A percentile compares a stretch with the other conserved stretches of the same genome.
These are phyloP conservation scores for Hyaloscypha finlandica DNA, from an alignment of 495 filamentous ascomycete genomes.

Conservation along the genomic window DNA sequence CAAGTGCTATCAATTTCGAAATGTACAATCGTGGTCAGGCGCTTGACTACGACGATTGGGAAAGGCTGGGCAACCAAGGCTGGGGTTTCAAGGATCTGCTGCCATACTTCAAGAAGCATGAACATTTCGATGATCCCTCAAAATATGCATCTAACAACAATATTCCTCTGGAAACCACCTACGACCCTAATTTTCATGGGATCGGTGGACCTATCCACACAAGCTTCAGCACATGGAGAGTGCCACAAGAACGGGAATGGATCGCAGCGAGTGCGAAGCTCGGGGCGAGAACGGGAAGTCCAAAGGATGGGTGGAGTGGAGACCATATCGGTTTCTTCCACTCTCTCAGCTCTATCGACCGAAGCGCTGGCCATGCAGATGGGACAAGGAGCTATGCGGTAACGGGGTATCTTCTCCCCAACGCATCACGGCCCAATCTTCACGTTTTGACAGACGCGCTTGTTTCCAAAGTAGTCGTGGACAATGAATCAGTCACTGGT, in stretches of 20 bases:
- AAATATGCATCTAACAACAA: not conserved
- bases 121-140: conserved; percentile 50
- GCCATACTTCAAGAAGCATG: conserved; percentile 56
- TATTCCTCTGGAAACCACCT: conserved; percentile 42
- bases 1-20: conserved; percentile 50
- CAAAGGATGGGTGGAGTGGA: not conserved
- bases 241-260: conserved; percentile 42
- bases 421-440: conserved; percentile 36
- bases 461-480: conserved; percentile 1
- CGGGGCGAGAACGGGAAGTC: not conserved
- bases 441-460: conserved; percentile 16
- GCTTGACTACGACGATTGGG: conserved; percentile 44
- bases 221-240: conserved; percentile 54
- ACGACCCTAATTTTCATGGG: conserved; percentile 33
- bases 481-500: conserved; percentile 24
- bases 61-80: conserved; percentile 33
- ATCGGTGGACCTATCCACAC: conserved; percentile 48
- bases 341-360: conserved; percentile 7
- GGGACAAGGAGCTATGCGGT: conserved; percentile 50
- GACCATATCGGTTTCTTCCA: conserved; percentile 12
- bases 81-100: conserved; percentile 45
- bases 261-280: not conserved
- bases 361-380: not conserved
- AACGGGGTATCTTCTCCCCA: conserved; percentile 50
- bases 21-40: conserved; percentile 38